phyloP scores from a whole-genome alignment of 2,329 filamentous ascomycete genomes.

The Eurotiales sp. region DNA sequence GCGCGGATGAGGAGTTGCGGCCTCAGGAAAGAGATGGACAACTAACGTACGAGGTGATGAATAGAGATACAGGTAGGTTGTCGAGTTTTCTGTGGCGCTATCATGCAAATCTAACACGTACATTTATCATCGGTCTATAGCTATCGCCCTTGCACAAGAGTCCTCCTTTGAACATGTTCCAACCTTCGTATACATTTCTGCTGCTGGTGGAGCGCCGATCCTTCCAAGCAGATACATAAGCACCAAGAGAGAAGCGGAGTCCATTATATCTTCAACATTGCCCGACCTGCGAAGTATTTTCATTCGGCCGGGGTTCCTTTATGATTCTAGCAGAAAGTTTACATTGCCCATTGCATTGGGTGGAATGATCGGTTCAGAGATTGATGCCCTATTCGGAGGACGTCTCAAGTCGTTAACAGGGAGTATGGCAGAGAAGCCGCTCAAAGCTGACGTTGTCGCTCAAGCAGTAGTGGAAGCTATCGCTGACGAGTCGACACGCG shows the following conservation, averaged over 20 bases:
- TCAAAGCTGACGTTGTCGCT: constrained; percentile 82
- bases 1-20: constrained; percentile 57
- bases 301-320: constrained; percentile 81
- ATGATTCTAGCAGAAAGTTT: constrained; percentile 74
- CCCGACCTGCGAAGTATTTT: constrained; percentile 76
- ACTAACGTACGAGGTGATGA: constrained; percentile 96
- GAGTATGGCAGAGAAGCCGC: constrained; percentile 75
- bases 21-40: constrained; percentile 67
- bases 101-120: not conserved
- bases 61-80: constrained; percentile 66
- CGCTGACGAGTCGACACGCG: constrained; percentile 66
- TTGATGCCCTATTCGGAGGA: constrained; percentile 75
- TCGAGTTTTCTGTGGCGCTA: not conserved
- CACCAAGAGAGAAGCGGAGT: constrained; percentile 89
- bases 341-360: constrained; percentile 81
- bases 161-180: constrained; percentile 61
- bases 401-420: constrained; percentile 77
- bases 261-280: constrained; percentile 67
- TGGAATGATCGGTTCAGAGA: constrained; percentile 67
- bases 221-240: constrained; percentile 81
- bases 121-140: constrained; percentile 33
- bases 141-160: constrained; percentile 77
- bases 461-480: constrained; percentile 88
- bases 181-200: constrained; percentile 84
- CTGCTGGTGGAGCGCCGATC: constrained; percentile 78